phyloP scores from a whole-genome alignment of 2,329 filamentous ascomycete species.

The Colletotrichum higginsianum region DNA sequence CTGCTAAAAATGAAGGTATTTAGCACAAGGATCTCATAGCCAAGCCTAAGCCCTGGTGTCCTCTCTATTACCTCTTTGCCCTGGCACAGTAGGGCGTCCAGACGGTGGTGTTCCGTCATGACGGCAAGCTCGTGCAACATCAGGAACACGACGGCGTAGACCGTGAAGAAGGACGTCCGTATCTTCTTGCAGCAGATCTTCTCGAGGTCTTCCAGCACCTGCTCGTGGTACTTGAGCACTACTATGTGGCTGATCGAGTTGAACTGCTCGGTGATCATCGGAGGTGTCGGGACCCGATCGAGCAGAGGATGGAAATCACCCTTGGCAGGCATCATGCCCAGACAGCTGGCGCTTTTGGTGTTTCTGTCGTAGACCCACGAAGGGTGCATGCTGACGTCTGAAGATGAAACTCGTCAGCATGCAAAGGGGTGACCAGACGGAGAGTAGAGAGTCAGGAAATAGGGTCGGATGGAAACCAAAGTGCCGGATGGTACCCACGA shows the following conservation, averaged over 20 bases:
- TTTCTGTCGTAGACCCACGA: conserved; percentile 59
- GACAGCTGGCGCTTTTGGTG: conserved; percentile 54
- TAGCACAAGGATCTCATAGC: too few relatives aligned
- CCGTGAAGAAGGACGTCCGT: conserved; percentile 50
- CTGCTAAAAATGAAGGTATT: background rate
- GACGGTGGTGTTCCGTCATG: conserved; percentile 1
- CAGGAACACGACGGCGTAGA: conserved; percentile 60
- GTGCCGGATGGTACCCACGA: conserved; percentile 53
- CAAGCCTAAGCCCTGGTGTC: background rate
- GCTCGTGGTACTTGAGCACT: conserved; percentile 51
- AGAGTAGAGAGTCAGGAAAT: background rate
- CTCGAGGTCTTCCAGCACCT: conserved; percentile 55
- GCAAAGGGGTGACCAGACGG: background rate
- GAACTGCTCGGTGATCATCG: conserved; percentile 63
- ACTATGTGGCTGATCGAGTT: conserved; percentile 58
- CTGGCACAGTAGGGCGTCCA: background rate
- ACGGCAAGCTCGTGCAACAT: conserved; percentile 51
- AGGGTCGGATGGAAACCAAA: background rate
- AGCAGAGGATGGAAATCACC: conserved; percentile 57
- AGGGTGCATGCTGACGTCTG: conserved; percentile 53
- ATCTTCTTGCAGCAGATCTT: conserved; percentile 41
- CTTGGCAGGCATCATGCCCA: conserved; percentile 46
- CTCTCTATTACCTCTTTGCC: background rate
- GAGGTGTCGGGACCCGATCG: conserved; percentile 57
- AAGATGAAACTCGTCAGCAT: conserved; percentile 49